Conservation (phyloP, 208 protist species). For the Plasmodiophora brassicae region DNA sequence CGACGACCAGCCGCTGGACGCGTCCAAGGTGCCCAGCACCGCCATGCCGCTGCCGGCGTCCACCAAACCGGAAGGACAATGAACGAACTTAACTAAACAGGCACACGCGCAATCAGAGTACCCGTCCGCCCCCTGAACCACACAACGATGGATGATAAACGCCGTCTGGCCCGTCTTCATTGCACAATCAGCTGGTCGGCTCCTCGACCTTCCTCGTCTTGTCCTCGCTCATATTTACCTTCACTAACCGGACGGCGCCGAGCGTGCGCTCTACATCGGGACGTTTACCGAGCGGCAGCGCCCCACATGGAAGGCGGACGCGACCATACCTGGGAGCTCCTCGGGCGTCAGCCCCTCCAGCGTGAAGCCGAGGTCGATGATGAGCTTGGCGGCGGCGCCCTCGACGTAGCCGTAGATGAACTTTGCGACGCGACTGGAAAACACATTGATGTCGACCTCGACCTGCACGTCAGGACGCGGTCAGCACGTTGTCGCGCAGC, state of each 20-base stretch:
- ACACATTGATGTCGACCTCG: constrained; percentile 6
- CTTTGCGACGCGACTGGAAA: neutral
- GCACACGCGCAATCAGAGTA: too few species aligned
- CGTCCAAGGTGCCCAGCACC: too few species aligned
- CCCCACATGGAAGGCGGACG: too few species aligned
- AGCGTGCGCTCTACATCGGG: neutral
- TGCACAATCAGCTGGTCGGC: neutral
- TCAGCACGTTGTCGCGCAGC: neutral
- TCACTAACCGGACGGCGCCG: neutral
- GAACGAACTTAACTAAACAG: too few species aligned
- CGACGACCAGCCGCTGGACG: too few species aligned
- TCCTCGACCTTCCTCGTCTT: neutral
- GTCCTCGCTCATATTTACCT: neutral
- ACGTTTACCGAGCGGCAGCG: neutral
- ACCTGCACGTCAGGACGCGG: neutral
- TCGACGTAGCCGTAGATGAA: constrained; percentile 8
- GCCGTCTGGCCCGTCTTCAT: too few species aligned
- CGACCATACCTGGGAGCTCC: neutral
- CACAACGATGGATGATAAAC: too few species aligned
- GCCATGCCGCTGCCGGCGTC: too few species aligned
- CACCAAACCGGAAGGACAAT: too few species aligned
- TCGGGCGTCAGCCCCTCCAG: neutral
- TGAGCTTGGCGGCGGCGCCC: neutral
- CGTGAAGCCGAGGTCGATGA: neutral
- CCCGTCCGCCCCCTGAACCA: too few species aligned